Conservation (phyloP, 768 basidiomycete species). For the Lentinula sp. region DNA sequence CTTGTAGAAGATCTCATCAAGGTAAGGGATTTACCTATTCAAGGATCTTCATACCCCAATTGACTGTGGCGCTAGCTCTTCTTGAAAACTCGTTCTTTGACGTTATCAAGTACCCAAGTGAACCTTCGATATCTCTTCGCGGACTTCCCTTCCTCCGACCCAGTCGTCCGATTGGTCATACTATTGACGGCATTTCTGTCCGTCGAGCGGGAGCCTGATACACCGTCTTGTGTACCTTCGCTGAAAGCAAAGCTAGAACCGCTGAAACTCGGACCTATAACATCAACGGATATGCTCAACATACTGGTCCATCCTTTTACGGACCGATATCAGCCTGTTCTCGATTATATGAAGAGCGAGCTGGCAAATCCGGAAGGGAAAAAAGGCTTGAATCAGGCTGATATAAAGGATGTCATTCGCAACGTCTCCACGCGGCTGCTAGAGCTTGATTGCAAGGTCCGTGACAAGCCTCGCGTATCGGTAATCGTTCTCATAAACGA, state of each 20-base stretch:
- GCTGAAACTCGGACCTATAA: conserved; percentile 50
- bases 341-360: conserved; percentile 42
- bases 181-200: conserved; percentile 61
- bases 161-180: conserved; percentile 63
- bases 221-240: conserved; percentile 12
- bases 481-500: conserved; percentile 7
- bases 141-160: conserved; percentile 62
- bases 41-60: conserved; percentile 5
- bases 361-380: conserved; percentile 23
- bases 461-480: conserved; percentile 4
- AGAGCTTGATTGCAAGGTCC: conserved; percentile 55
- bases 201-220: conserved; percentile 13
- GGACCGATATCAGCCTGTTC: conserved; percentile 44
- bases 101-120: conserved; percentile 37
- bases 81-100: conserved; percentile 62
- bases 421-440: conserved; percentile 59
- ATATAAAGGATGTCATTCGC: conserved; percentile 41
- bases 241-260: conserved; percentile 48
- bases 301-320: conserved; percentile 67
- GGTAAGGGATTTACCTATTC: conserved; percentile 27
- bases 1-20: conserved; percentile 64
- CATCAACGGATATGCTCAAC: conserved; percentile 51
- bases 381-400: conserved; percentile 36
- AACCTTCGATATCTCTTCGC: conserved; percentile 55
- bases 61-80: conserved; percentile 45